phyloP scores from a whole-genome alignment of 169 alveolate species.

The Cryptosporidium bovis region DNA sequence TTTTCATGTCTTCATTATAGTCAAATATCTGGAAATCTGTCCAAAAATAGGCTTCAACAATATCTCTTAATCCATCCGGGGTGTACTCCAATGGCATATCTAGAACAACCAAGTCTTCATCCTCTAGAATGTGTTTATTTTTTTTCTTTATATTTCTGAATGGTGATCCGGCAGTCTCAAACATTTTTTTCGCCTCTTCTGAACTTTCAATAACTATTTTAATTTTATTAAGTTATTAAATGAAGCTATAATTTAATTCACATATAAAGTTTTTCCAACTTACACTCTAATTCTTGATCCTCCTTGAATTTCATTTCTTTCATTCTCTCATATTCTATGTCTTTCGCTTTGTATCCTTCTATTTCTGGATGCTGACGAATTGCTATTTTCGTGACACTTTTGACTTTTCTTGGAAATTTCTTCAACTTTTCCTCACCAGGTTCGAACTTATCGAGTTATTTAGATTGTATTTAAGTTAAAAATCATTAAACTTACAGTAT shows the following conservation, averaged over 20 bases:
- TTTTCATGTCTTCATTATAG: constrained; percentile 25
- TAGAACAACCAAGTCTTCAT: constrained; percentile 35
- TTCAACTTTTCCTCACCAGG: constrained; percentile 40
- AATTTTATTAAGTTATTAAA: neutral
- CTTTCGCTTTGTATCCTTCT: constrained; percentile 2
- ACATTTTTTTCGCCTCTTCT: constrained; percentile 47
- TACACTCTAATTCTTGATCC: constrained; percentile 58
- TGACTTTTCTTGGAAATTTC: constrained; percentile 4
- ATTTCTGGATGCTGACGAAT: constrained; percentile 55
- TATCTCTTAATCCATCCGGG: constrained; percentile 61
- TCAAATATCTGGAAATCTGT: constrained; percentile 30
- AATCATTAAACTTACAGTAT: constrained; percentile 17
- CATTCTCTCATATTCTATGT: constrained; percentile 28
- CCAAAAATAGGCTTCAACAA: constrained; percentile 67
- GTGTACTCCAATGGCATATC: constrained; percentile 71
- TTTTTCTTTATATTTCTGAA: constrained; percentile 26
- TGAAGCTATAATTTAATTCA: neutral
- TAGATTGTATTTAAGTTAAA: neutral
- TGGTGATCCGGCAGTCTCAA: constrained; percentile 58
- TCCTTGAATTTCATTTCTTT: constrained; percentile 9
- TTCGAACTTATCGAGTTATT: neutral
- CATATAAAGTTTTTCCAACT: neutral
- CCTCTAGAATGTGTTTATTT: constrained; percentile 15
- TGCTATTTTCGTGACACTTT: constrained; percentile 15
- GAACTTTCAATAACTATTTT: constrained; percentile 50